phyloP scores from a whole-genome alignment of 2,329 filamentous ascomycete genomes.

The Stagonosporopsis chrysanthemi region DNA sequence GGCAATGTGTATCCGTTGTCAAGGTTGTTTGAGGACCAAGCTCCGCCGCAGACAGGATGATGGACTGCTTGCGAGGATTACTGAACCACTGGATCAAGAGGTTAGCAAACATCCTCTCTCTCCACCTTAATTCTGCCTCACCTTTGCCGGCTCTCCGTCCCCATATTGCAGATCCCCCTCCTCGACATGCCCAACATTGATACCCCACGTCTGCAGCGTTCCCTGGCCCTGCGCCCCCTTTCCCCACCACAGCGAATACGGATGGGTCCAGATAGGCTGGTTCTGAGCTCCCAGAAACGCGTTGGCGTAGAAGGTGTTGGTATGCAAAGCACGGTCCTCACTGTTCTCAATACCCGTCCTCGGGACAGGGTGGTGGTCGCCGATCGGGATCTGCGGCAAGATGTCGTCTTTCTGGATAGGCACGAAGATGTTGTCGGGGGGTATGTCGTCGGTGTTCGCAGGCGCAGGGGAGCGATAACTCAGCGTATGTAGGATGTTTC shows the following conservation, averaged over 20 bases:
- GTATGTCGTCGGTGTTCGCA: conserved; percentile 13
- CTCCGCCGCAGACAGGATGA: conserved; percentile 81
- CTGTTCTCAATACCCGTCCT: conserved; percentile 49
- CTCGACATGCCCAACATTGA: conserved; percentile 78
- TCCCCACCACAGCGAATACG: conserved; percentile 57
- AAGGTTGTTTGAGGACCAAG: conserved; percentile 67
- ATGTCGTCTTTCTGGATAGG: conserved; percentile 52
- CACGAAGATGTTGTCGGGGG: conserved; percentile 50
- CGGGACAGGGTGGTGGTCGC: conserved; percentile 52
- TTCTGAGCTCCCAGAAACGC: conserved; percentile 78
- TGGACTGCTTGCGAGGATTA: conserved; percentile 82
- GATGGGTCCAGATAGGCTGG: conserved; percentile 75
- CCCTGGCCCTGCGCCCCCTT: conserved; percentile 57
- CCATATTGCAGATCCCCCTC: conserved; percentile 72
- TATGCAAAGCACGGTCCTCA: conserved; percentile 62
- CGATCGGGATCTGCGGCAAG: conserved; percentile 50
- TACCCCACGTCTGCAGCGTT: conserved; percentile 70
- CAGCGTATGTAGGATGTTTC: conserved; percentile 22
- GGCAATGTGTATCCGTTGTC: conserved; percentile 60
- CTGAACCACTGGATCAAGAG: conserved; percentile 65
- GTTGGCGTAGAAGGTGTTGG: conserved; percentile 77
- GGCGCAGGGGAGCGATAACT: conserved; percentile 7
- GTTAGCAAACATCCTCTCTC: not conserved
- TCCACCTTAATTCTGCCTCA: conserved; percentile 3
- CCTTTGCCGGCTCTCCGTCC: conserved; percentile 44